Evolutionary conservation across 176 grass and related monocot species (phyloP).

Genomic region (Carex pumila): DNA sequence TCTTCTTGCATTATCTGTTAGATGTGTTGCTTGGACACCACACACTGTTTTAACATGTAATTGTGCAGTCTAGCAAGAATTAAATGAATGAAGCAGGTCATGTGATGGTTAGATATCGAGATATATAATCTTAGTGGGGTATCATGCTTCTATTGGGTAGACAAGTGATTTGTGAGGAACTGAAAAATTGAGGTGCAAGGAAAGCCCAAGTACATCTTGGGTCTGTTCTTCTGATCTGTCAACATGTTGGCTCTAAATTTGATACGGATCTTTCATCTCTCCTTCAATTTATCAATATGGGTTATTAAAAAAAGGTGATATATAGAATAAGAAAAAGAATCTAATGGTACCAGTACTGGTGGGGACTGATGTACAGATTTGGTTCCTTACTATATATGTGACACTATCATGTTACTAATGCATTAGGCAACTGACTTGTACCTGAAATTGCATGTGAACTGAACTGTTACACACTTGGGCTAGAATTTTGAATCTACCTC

Average conservation of each 20-base stretch:
- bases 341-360: not conserved
- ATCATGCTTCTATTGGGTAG: slow-evolving; percentile 1
- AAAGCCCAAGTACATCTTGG: not conserved
- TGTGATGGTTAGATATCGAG: not conserved
- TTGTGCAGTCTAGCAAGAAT: not conserved
- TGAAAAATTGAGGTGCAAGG: not conserved
- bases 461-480: not conserved
- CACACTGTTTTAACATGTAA: not conserved
- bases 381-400: not conserved
- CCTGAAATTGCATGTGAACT: slow-evolving; percentile 1
- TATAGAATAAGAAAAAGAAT: not conserved
- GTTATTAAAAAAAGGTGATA: not conserved
- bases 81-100: not conserved
- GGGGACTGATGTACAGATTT: not conserved
- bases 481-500: not conserved
- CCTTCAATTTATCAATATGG: not conserved
- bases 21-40: not conserved
- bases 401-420: not conserved
- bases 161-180: not conserved
- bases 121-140: slow-evolving; percentile 7
- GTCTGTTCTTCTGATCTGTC: not conserved
- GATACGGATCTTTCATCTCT: not conserved
- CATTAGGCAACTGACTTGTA: not conserved
- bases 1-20: not conserved
- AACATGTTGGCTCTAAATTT: not conserved